Evolutionary conservation across 2,329 filamentous ascomycete genomes (phyloP), one percentile per base, ranked within the genome.

Genomic region (Claviceps arundinis): DNA sequence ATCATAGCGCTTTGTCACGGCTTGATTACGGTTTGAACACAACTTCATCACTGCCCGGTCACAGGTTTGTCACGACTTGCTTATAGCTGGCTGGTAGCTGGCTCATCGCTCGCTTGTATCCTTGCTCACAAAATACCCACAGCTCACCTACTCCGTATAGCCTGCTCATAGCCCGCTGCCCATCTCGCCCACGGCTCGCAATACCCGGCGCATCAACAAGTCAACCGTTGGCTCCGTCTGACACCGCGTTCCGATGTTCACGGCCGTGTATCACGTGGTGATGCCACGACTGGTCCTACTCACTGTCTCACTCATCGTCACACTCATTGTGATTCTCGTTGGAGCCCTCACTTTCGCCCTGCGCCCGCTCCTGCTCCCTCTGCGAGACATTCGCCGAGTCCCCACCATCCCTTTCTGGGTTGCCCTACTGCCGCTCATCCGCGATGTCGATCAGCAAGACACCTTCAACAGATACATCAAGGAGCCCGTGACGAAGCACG

Each of bases 391-490:
- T 2, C 56, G 63, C 44, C 68, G 68, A 48, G 70, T 73, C 14
- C 70, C 71, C 0, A 64, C 68, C 0, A 65, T 73, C 5, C 70
- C 70, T 0, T 71, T 73, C 54, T 73, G 69, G 59, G 69, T 71
- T 9, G 64, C 68, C 1, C 64, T 73, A 7, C 55, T 73, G 1
- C 65, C 70, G 0, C 64, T 73, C 3, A 64, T 72, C 59, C 62
- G 60, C 44, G 68, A 72, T 48, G 65, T 70, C 19, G 71, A 73
- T 52, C 70, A 73, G 58, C 62, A 65, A 4, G 64, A 71, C 16
- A 64, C 69, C 5, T 73, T 69, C 56, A 58, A 56, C 13, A 54
- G 59, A 49, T 70, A 72, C 56, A 64, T 73, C 44, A 62, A 68
- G 40, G 57, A 61, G 50, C 69, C 68, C 2, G 58, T 71, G 5